phyloP scores from a whole-genome alignment of 306 rosid genomes.

The Cicer pinnatifidum region DNA sequence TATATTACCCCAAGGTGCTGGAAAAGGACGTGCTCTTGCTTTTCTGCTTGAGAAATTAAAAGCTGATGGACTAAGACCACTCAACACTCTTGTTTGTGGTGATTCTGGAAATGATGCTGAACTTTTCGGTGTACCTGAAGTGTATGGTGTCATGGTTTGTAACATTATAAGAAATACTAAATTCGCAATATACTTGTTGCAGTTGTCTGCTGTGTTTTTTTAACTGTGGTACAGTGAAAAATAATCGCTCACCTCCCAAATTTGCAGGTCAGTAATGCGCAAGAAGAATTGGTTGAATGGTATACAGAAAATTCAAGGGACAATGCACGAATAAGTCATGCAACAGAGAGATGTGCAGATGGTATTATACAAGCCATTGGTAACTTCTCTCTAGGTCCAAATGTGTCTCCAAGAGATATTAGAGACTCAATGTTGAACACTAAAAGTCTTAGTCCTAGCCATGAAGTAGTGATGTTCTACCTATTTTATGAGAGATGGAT shows the following conservation, averaged over 20 bases:
- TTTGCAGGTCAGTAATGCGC: constrained; percentile 74
- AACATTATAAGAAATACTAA: constrained; percentile 13
- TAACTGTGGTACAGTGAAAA: constrained; percentile 39
- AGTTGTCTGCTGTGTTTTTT: constrained; percentile 4
- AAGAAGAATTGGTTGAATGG: constrained; percentile 79
- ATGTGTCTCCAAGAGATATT: constrained; percentile 73
- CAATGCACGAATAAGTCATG: constrained; percentile 56
- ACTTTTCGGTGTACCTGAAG: constrained; percentile 62
- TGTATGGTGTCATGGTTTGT: constrained; percentile 82
- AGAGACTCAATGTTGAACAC: constrained; percentile 46
- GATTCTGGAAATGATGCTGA: constrained; percentile 91
- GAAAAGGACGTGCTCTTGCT: constrained; percentile 77
- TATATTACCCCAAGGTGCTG: constrained; percentile 74
- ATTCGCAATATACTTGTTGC: constrained; percentile 22
- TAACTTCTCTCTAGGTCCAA: constrained; percentile 67
- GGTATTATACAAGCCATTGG: constrained; percentile 83
- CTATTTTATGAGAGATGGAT: constrained; percentile 80
- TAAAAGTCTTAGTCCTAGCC: constrained; percentile 48
- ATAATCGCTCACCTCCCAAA: neutral
- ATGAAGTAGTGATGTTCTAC: constrained; percentile 68
- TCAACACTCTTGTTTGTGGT: constrained; percentile 83
- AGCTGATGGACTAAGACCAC: constrained; percentile 53
- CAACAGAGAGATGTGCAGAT: constrained; percentile 80
- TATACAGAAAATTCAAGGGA: constrained; percentile 55
- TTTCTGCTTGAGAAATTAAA: constrained; percentile 63